Evolutionary conservation across 2,329 filamentous ascomycete genomes (phyloP).

Genomic region (Cladosporium oxysporum): DNA sequence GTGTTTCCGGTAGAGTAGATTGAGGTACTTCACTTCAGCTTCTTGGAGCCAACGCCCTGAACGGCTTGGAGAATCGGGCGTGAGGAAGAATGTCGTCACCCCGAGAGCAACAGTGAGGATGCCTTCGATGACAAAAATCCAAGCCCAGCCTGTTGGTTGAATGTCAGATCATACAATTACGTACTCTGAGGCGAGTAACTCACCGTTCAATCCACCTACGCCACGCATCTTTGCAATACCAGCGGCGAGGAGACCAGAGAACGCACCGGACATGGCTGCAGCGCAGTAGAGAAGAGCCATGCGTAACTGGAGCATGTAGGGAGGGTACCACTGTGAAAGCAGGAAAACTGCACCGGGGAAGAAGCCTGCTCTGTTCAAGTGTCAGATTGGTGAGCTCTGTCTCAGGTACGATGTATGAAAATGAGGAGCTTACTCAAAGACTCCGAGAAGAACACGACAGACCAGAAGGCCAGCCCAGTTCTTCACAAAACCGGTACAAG

Average conservation of each 20-base stretch:
- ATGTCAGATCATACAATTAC: conserved; percentile 33
- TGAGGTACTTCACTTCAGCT: conserved; percentile 65
- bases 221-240: conserved; percentile 40
- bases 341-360: conserved; percentile 9
- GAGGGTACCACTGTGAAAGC: conserved; percentile 26
- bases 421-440: background rate
- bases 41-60: conserved; percentile 59
- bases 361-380: background rate
- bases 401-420: no score
- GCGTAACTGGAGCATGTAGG: conserved; percentile 12
- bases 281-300: conserved; percentile 28
- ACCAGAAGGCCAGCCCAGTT: conserved; percentile 33
- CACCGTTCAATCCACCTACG: conserved; percentile 32
- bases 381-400: background rate
- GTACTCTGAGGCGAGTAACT: conserved; percentile 43
- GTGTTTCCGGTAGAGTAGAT: conserved; percentile 62
- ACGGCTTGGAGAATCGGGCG: conserved; percentile 53
- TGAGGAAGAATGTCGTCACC: conserved; percentile 54
- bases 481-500: conserved; percentile 34
- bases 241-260: conserved; percentile 28
- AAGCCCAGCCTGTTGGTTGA: background rate
- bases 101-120: conserved; percentile 25
- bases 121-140: background rate
- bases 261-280: conserved; percentile 26
- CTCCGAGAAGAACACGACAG: conserved; percentile 30